These are phyloP conservation scores for Coemansia sp. DNA, from an alignment of 192 early-diverging fungal species.

Conservation along the genomic window DNA sequence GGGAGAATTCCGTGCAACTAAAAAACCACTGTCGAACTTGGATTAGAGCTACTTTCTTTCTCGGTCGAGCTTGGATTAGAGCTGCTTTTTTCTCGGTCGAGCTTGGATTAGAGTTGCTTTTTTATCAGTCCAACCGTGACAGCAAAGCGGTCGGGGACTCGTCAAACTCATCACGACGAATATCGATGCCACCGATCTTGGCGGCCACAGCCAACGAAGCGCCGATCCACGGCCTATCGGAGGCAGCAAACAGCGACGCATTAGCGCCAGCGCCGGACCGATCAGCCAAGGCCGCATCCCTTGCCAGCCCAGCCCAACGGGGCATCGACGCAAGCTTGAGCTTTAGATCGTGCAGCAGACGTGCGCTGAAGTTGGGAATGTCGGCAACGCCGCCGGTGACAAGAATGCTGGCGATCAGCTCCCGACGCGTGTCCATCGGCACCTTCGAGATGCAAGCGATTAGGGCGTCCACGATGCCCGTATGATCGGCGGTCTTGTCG, in stretches of 20 bases:
- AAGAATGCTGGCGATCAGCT: constrained; percentile 65
- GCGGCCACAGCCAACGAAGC: constrained; percentile 77
- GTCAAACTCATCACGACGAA: constrained; percentile 67
- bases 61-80: too few relatives aligned
- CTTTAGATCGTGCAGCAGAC: constrained; percentile 66
- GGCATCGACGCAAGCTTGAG: constrained; percentile 52
- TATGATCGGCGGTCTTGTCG: constrained; percentile 63
- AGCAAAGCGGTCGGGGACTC: constrained; percentile 57
- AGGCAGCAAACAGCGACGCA: constrained; percentile 66
- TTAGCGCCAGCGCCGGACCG: constrained; percentile 25
- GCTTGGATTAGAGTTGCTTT: too few relatives aligned
- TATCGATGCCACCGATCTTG: constrained; percentile 71
- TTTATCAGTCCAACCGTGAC: not conserved
- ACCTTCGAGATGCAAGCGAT: constrained; percentile 60
- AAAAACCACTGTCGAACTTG: too few relatives aligned
- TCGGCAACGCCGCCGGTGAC: constrained; percentile 79
- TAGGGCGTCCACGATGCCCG: constrained; percentile 60
- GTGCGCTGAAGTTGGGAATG: constrained; percentile 68
- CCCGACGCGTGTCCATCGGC: constrained; percentile 73
- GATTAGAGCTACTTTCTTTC: too few relatives aligned
- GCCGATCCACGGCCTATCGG: constrained; percentile 82
- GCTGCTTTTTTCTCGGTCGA: too few relatives aligned
- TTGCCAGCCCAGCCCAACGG: constrained; percentile 58
- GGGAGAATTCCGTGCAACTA: not conserved
- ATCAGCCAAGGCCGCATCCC: constrained; percentile 62